phyloP scores from a whole-genome alignment of 2,329 filamentous ascomycete species.

The Curvularia lunata region DNA sequence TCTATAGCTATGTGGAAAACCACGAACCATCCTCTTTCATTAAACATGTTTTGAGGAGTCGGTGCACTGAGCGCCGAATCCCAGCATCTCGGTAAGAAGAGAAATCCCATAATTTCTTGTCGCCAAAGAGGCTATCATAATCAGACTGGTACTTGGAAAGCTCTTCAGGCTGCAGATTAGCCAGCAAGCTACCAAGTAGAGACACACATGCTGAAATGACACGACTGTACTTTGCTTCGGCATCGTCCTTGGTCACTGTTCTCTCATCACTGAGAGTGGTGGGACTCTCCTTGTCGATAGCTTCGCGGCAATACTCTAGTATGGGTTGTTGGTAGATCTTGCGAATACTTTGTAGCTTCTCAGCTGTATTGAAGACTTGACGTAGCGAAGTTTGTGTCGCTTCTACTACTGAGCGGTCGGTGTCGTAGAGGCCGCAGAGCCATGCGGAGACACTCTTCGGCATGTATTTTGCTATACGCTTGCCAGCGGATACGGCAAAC shows the following conservation, averaged over 20 bases:
- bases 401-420: constrained; percentile 75
- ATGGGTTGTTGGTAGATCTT: constrained; percentile 81
- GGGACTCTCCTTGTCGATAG: constrained; percentile 76
- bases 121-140: constrained; percentile 71
- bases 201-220: constrained; percentile 69
- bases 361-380: constrained; percentile 76
- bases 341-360: constrained; percentile 80
- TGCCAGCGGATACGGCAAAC: constrained; percentile 67
- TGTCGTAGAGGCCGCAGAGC: constrained; percentile 88
- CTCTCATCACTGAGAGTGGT: constrained; percentile 88
- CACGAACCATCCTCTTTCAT: constrained; percentile 53
- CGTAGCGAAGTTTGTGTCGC: constrained; percentile 79
- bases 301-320: constrained; percentile 79
- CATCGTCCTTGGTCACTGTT: constrained; percentile 81
- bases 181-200: constrained; percentile 61
- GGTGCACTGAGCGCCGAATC: constrained; percentile 65
- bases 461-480: constrained; percentile 81
- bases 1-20: neutral
- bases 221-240: constrained; percentile 81
- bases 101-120: constrained; percentile 67
- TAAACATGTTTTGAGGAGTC: constrained; percentile 60
- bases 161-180: constrained; percentile 56
- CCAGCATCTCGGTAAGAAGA: constrained; percentile 62
- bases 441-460: constrained; percentile 83
- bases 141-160: constrained; percentile 64